Percentiles rank a stretch among this genome's conserved stretches.
phyloP scores from a whole-genome alignment of 768 basidiomycete species.

The Thelephora aurantiotincta region DNA sequence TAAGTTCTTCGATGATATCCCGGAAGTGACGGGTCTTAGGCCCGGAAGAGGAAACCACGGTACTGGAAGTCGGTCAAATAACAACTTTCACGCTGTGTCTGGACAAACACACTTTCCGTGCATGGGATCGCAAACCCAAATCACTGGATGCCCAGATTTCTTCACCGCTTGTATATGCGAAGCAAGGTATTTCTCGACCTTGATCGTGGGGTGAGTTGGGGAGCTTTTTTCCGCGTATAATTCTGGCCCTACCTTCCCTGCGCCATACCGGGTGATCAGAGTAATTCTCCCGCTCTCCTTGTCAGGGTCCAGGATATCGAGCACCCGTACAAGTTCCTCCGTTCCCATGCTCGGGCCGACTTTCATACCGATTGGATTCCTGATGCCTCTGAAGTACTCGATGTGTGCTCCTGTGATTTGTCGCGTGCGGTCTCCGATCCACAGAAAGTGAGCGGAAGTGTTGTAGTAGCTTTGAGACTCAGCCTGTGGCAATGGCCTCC shows the following conservation, averaged over 20 bases:
- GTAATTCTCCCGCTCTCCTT: constrained; percentile 76
- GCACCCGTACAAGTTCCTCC: constrained; percentile 61
- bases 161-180: constrained; percentile 76
- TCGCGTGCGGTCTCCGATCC: constrained; percentile 94
- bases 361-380: constrained; percentile 93
- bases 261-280: constrained; percentile 89
- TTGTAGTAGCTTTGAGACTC: constrained; percentile 44
- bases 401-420: constrained; percentile 89
- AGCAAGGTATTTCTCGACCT: constrained; percentile 68
- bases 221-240: neutral
- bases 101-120: constrained; percentile 81
- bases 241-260: constrained; percentile 44
- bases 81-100: neutral
- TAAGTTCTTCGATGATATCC: constrained; percentile 80
- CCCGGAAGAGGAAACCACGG: constrained; percentile 63
- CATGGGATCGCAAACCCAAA: constrained; percentile 97
- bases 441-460: constrained; percentile 86
- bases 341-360: constrained; percentile 79
- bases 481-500: constrained; percentile 17
- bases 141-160: constrained; percentile 68
- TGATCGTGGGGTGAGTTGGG: neutral
- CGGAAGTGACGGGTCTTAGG: constrained; percentile 87
- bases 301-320: constrained; percentile 82
- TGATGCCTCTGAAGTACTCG: constrained; percentile 86
- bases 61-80: constrained; percentile 31